Base-by-base conservation (phyloP, 2,329 filamentous ascomycete genomes). In the Daldinia sp. region DNA sequence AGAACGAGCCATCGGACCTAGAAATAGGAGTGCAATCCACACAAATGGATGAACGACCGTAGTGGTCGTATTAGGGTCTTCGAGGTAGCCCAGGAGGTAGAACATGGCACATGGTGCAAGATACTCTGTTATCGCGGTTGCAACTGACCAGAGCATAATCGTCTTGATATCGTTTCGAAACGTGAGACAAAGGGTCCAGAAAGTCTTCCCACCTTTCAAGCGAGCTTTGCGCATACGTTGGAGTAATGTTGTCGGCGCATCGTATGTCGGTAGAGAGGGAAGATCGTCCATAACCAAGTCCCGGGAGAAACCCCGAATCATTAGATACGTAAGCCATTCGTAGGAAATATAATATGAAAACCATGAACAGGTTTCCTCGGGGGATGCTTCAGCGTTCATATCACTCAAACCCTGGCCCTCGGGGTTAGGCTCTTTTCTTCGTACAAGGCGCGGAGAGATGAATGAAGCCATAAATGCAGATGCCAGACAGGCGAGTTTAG, bases 1-100 rank as follows among this genome's bases (percentile, higher is more conserved):
- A 4, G 78, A 79, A 3, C 78, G 75, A 28, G 53, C 37, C 15
- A 41, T 63, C 12, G 60, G 60, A n/a, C 60, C 60, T 1, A 63
- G 12, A 23, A 63, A 63, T 42, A 63, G 23, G 18, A 63, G 23
- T 20, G 51, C 41, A 42, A 63, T 51, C 60, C 60, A 63, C 0
- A 63, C 35, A 30, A 53, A 63, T 26, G 60, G 60, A 18, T 51
- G 60, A 23, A 63, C 33, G n/a, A 51, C 44, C 33, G 42, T 41
- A n/a, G 9, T 5, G 18, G 30, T 39, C 12, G 60, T 30, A 13
- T 53, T 15, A 7, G 51, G 60, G 35, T 63, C 44, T 35, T 63
- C 48, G 46, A 63, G 44, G n/a, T 63, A 63, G 33, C 53, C 53
- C n/a, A 63, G 12, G n/a, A 63, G 60, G 9, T 50, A 51, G 30